Base-by-base conservation (phyloP, 108 stramenopile species). In the Stephanodiscus triporus region DNA sequence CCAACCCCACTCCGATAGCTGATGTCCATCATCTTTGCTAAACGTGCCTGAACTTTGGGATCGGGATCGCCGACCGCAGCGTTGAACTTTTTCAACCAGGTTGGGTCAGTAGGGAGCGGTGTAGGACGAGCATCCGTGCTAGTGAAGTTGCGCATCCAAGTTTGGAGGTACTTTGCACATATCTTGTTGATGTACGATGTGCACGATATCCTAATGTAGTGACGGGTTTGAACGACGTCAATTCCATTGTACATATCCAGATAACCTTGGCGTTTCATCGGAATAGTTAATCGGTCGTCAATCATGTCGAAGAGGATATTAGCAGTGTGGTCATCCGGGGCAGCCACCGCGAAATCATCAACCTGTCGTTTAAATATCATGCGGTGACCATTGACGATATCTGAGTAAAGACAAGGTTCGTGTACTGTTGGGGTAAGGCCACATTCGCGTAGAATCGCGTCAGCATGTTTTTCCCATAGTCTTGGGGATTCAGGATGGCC, bases 181-280 rank as follows among this genome's bases (percentile, higher is more conserved):
- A 83, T 59, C 17, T 65, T 54, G 45, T 66, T 27, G 37, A 86
- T 73, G 68, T 83, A 83, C 13, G 71, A 47, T 16, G 38, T 24
- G 58, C 72, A 70, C 14, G 70, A 77, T 1, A 85, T 9, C 16
- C 63, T 77, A 47, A 78, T 71, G 38, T 69, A 70, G 14, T 77
- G 53, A 11, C n/a, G 9, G 0, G 70, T 69, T 68, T 85, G 80
- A 19, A 38, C 11, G 29, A 85, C 36, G 50, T 85, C 72, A 2
- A 78, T 63, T 20, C 81, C 73, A 68, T 74, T 82, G 54, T 47
- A 85, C 22, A 72, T 68, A 11, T n/a, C 26, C 20, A 73, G 23
- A 13, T 74, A 47, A 13, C 80, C 80, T 14, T 70, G 43, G 9
- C 68, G 63, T 11, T 72, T 72, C 29, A 80, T 50, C 4, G 75